A percentile compares a stretch with the other conserved stretches of the same genome.
Evolutionary conservation across 768 basidiomycete species (phyloP).

Genomic region (Lactarius vividus): DNA sequence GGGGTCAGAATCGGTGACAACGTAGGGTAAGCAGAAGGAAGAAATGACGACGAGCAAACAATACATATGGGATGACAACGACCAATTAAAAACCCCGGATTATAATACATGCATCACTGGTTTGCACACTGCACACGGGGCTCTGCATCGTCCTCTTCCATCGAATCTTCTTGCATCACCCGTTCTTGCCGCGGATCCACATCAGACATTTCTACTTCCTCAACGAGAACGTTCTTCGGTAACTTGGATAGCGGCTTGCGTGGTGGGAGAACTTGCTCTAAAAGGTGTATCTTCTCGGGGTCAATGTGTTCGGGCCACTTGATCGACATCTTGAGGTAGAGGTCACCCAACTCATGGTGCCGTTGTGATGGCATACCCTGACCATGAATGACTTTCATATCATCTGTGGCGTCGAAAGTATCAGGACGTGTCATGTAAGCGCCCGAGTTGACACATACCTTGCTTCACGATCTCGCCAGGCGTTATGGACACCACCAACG

Average conservation of each 20-base stretch:
- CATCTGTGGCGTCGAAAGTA: conserved; percentile 48
- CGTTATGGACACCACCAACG: conserved; percentile 73
- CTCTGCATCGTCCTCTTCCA: conserved; percentile 93
- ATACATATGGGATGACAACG: conserved; percentile 24
- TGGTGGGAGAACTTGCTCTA: conserved; percentile 84
- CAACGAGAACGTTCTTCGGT: conserved; percentile 63
- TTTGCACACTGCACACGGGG: conserved; percentile 96
- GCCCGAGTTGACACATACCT: conserved; percentile 51
- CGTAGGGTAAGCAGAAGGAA: conserved; percentile 16
- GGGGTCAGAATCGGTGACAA: conserved; percentile 12
- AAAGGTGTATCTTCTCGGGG: conserved; percentile 57
- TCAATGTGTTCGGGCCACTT: conserved; percentile 86
- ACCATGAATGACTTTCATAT: conserved; percentile 84
- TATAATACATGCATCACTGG: conserved; percentile 48
- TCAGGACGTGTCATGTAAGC: conserved; percentile 2
- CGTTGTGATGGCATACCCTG: conserved; percentile 99
- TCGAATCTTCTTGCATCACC: conserved; percentile 60
- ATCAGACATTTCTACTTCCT: conserved; percentile 83
- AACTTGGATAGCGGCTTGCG: conserved; percentile 66
- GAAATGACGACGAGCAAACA: conserved; percentile 11
- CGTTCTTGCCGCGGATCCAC: conserved; percentile 65
- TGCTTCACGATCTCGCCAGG: conserved; percentile 93
- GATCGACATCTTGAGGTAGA: conserved; percentile 83
- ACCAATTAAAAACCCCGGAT: conserved; percentile 13
- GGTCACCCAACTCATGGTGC: conserved; percentile 94